Conservation (phyloP, 2,329 filamentous ascomycete genomes). For the Pseudogymnoascus sp. region DNA sequence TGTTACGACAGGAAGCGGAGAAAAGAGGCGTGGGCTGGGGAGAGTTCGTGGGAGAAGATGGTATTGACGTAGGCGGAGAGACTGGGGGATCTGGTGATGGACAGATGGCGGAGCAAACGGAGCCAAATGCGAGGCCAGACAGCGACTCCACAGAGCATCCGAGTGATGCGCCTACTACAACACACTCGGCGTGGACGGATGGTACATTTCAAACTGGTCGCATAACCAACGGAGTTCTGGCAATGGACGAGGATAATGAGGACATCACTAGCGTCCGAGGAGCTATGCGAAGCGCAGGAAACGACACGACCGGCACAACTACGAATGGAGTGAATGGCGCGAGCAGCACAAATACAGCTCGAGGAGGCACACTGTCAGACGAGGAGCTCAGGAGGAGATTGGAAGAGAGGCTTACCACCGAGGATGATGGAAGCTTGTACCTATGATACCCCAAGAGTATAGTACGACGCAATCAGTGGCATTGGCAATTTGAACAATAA, state of each 20-base stretch:
- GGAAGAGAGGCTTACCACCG: conserved; percentile 46
- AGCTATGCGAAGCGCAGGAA: neutral
- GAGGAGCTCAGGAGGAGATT: conserved; percentile 51
- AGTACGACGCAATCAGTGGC: neutral
- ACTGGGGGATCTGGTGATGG: conserved; percentile 16
- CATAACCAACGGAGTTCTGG: conserved; percentile 44
- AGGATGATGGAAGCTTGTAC: conserved; percentile 54
- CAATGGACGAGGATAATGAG: conserved; percentile 35
- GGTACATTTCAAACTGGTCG: conserved; percentile 57
- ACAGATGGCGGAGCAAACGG: conserved; percentile 16
- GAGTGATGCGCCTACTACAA: neutral
- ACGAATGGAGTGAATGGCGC: conserved; percentile 13
- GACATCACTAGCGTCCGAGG: conserved; percentile 12
- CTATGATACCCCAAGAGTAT: conserved; percentile 36
- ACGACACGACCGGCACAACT: conserved; percentile 7
- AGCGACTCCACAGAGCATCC: conserved; percentile 10
- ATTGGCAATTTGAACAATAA: neutral
- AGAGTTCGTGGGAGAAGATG: conserved; percentile 46
- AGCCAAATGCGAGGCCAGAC: neutral
- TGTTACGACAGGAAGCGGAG: conserved; percentile 58
- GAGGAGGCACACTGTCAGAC: conserved; percentile 46
- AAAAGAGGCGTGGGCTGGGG: conserved; percentile 48
- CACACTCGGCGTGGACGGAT: conserved; percentile 46
- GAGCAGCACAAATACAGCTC: neutral
- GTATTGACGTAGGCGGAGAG: conserved; percentile 22